phyloP scores from a whole-genome alignment of 139 green algal species.

The Tetradesmus obliquus region DNA sequence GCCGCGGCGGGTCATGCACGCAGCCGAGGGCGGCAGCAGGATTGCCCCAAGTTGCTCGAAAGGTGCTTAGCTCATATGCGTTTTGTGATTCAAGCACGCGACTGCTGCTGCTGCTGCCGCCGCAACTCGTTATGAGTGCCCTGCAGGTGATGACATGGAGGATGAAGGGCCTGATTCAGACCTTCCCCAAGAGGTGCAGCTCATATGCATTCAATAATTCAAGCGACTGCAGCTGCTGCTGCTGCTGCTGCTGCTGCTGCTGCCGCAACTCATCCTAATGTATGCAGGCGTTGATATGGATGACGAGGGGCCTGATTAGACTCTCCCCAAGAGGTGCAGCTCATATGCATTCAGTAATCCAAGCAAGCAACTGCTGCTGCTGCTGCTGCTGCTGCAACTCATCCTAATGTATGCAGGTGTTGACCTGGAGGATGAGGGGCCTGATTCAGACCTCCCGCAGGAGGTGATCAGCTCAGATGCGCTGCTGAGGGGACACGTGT shows the following conservation, averaged over 20 bases:
- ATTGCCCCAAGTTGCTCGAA: too few relatives aligned
- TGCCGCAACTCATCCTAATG: too few relatives aligned
- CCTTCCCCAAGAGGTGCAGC: background rate
- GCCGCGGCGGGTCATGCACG: too few relatives aligned
- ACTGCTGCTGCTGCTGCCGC: background rate
- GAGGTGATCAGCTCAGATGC: conserved; percentile 17
- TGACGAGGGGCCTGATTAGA: background rate
- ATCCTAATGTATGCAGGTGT: too few relatives aligned
- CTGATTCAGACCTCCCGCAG: background rate
- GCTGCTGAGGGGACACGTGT: conserved; percentile 34
- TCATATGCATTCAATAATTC: background rate
- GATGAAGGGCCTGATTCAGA: background rate
- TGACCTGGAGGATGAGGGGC: background rate
- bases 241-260: background rate
- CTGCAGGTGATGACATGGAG: background rate
- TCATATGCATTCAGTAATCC: too few relatives aligned
- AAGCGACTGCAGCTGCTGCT: background rate
- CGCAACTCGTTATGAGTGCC: too few relatives aligned
- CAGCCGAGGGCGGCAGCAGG: too few relatives aligned
- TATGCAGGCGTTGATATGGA: background rate
- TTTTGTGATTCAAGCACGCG: background rate
- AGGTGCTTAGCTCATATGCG: too few relatives aligned
- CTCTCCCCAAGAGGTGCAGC: background rate
- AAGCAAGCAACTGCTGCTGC: background rate
- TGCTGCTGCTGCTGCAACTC: background rate